These are phyloP conservation scores for Kappamyces sp. DNA, from an alignment of 192 early-diverging fungal species.

Conservation along the genomic window DNA sequence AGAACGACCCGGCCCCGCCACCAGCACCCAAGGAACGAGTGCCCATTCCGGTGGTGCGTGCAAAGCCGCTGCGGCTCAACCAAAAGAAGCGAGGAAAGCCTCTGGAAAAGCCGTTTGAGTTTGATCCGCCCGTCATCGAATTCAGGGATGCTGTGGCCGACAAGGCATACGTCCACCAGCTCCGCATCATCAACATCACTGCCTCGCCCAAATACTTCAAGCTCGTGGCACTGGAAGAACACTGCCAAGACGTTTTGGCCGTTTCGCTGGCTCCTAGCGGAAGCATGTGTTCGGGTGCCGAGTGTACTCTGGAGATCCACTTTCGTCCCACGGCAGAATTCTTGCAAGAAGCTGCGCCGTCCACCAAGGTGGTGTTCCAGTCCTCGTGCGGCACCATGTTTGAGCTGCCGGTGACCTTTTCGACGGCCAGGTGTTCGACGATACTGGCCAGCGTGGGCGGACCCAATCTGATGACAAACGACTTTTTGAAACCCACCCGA, in stretches of 20 bases:
- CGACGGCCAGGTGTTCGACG: not conserved
- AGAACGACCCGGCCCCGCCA: too few species aligned
- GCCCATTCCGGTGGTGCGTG: too few species aligned
- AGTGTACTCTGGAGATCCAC: not conserved
- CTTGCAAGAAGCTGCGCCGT: not conserved
- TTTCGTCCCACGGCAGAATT: constrained; percentile 1
- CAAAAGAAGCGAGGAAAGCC: too few species aligned
- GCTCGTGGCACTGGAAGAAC: constrained; percentile 2
- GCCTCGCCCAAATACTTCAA: constrained; percentile 1
- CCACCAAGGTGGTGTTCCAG: not conserved
- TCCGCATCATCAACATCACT: constrained; percentile 8
- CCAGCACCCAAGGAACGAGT: too few species aligned
- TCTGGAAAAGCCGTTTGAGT: constrained; percentile 5
- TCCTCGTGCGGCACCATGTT: not conserved
- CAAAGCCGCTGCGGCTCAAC: too few species aligned
- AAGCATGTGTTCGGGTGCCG: not conserved
- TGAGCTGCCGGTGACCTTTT: not conserved
- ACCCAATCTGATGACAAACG: not conserved
- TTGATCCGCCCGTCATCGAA: constrained; percentile 2
- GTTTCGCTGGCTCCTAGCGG: not conserved
- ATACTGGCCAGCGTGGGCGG: constrained; percentile 9
- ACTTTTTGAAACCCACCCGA: not conserved
- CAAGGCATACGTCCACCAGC: not conserved
- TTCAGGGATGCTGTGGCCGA: not conserved
- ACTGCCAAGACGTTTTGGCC: not conserved